Evolutionary conservation across 805 yeast genomes (phyloP), one percentile per base, ranked within the genome.

Genomic region (Pichia cephalocereana): DNA sequence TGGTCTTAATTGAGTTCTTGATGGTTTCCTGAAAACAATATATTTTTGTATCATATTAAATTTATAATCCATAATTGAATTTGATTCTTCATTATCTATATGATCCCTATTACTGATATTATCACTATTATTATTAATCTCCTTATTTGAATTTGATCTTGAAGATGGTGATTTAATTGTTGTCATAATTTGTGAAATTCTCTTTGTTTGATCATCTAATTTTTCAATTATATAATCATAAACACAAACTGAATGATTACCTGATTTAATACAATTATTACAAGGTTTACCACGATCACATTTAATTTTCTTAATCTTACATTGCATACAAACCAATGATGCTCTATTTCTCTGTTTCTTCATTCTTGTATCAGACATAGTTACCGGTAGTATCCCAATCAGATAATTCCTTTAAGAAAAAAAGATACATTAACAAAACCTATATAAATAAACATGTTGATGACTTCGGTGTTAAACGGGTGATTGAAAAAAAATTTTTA

Each of bases 201-300:
- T 34, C 37, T 28, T 40, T n/a, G 28, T 40, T n/a, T 27, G 27
- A 5, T 27, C 32, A 27, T 40, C 32, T 1, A n/a, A 12, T 17
- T 40, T 27, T 14, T 37, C 41, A 4, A 28, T 38, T 17, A 28
- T 38, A n/a, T 34, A 31, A 12, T 27, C 41, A 37, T 52, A 53
- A 8, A 15, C n/a, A 26, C 56, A 53, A 12, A 42, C 32, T 10
- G 43, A 17, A 8, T 17, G 23, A 3, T 12, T 27, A 9, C 42
- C 48, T 2, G 52, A 30, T 30, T 47, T 50, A 15, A 48, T 19
- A 40, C 57, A 54, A 32, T 38, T 41, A 3, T 44, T 37, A 19
- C 57, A 55, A 17, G 57, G 58, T 8, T 27, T 12, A 30, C 44
- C 18, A 26, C 54, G 41, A 44, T 55, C 54, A 38, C 57, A 54